Base-by-base conservation (phyloP, 2,329 filamentous ascomycete genomes). In the Dothideomycetidae sp. region DNA sequence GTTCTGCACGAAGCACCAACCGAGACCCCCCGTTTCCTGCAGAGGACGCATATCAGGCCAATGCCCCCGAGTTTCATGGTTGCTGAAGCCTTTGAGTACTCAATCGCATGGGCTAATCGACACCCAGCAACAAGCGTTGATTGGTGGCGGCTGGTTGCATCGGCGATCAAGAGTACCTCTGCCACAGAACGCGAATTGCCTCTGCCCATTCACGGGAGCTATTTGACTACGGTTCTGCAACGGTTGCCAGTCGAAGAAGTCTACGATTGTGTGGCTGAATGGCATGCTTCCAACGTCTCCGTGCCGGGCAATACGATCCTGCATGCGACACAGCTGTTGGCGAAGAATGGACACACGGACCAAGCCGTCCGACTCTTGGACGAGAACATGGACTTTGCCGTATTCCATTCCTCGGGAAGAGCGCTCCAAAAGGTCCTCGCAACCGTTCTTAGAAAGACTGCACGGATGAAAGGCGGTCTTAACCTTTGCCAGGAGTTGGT, bases 401-500 rank as follows among this genome's bases (percentile, higher is more conserved):
- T 26, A n/a, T n/a, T 7, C 7, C 7, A n/a, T 7, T 7, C 21
- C n/a, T 26, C n/a, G 7, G n/a, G n/a, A 26, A 7, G 7, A 7
- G 21, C 21, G n/a, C 21, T 7, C 21, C 21, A 7, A n/a, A 26
- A n/a, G 7, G 21, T 26, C 7, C 7, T 26, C 21, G n/a, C 21
- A n/a, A 7, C 21, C n/a, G 21, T 26, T 7, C 7, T 26, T 7
- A 26, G 21, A 26, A n/a, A 26, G n/a, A n/a, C n/a, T 7, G 7
- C 21, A 26, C 21, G n/a, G 21, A 26, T n/a, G 5, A 54, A 57
- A 12, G 49, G 55, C 10, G 58, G 62, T 4, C 54, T 63, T 26
- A 57, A 64, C n/a, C 61, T 65, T 13, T 68, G 68, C 16, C 62
- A 71, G 10, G 30, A 33, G 12, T 19, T 78, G 4, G 68, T 78